Evolutionary conservation across 2,329 filamentous ascomycete species (phyloP).

Genomic region (Aspergillus chevalieri): DNA sequence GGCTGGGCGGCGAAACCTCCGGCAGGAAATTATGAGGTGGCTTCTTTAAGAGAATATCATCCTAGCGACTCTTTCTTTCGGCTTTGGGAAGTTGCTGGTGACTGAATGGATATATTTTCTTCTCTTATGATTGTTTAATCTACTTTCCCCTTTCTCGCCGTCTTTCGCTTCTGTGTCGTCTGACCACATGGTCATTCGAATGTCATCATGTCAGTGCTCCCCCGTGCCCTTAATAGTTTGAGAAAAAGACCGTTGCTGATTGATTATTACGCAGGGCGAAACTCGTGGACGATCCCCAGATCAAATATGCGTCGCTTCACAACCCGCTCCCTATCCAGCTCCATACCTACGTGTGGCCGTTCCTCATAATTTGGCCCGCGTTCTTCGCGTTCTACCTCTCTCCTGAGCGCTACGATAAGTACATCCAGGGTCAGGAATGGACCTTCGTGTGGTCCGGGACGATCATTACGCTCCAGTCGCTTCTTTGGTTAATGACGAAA

Average conservation of each 20-base stretch:
- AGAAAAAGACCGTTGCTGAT: slow-evolving; percentile 7
- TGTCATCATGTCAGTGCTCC: slow-evolving; percentile 27
- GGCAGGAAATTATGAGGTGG: slow-evolving; percentile 22
- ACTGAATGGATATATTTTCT: slow-evolving; percentile 3
- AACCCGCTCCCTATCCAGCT: slow-evolving; percentile 74
- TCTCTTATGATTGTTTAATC: slow-evolving; percentile 22
- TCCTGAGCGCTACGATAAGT: slow-evolving; percentile 75
- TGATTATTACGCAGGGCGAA: slow-evolving; percentile 52
- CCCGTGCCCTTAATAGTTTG: slow-evolving; percentile 6
- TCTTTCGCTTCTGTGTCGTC: slow-evolving; percentile 11
- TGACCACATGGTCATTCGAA: slow-evolving; percentile 27
- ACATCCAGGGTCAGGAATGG: slow-evolving; percentile 95
- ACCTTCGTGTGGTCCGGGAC: slow-evolving; percentile 89
- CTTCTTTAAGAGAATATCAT: slow-evolving; percentile 14
- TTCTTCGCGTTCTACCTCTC: slow-evolving; percentile 86
- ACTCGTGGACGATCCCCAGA: slow-evolving; percentile 87
- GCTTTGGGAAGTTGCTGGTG: background rate
- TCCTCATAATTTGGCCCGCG: slow-evolving; percentile 81
- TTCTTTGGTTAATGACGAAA: slow-evolving; percentile 92
- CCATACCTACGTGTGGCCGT: slow-evolving; percentile 90
- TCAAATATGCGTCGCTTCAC: slow-evolving; percentile 79
- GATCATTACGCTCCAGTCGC: slow-evolving; percentile 80
- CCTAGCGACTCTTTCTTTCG: slow-evolving; percentile 2
- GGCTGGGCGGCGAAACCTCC: slow-evolving; percentile 15
- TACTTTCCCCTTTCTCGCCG: slow-evolving; percentile 2